phyloP scores from a whole-genome alignment of 345 rosid species.

The Gossypium anomalum region DNA sequence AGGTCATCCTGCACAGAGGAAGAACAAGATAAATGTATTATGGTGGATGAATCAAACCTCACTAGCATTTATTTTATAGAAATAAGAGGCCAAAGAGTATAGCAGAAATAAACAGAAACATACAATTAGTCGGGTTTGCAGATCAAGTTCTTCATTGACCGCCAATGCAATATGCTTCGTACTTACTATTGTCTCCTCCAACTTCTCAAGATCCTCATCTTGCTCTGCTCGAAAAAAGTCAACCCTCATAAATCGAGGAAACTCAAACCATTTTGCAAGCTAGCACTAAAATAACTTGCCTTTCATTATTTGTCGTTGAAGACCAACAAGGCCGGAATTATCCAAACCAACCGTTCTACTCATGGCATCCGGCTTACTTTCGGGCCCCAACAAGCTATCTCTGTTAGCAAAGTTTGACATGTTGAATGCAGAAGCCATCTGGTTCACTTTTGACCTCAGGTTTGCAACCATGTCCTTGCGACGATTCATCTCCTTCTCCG shows the following conservation, averaged over 20 bases:
- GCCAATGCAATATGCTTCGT: slow-evolving; percentile 82
- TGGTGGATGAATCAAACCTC: background rate
- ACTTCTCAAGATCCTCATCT: slow-evolving; percentile 93
- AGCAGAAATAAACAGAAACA: slow-evolving; percentile 17
- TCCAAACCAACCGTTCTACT: slow-evolving; percentile 57
- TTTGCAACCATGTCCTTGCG: slow-evolving; percentile 81
- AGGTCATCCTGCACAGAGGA: slow-evolving; percentile 67
- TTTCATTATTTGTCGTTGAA: slow-evolving; percentile 87
- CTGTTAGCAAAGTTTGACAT: slow-evolving; percentile 73
- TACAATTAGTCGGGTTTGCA: slow-evolving; percentile 72
- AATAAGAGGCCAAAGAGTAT: background rate
- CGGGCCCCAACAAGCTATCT: slow-evolving; percentile 73
- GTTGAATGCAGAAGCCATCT: slow-evolving; percentile 78
- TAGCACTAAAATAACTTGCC: slow-evolving; percentile 41
- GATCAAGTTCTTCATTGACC: slow-evolving; percentile 75
- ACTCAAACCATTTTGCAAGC: background rate
- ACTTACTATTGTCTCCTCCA: slow-evolving; percentile 67
- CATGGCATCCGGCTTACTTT: slow-evolving; percentile 55
- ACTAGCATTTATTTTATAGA: background rate
- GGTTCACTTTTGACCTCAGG: slow-evolving; percentile 65
- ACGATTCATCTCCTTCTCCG: slow-evolving; percentile 93
- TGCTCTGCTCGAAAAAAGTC: slow-evolving; percentile 55
- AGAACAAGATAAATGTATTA: slow-evolving; percentile 9
- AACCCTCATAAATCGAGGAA: slow-evolving; percentile 4
- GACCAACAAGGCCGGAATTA: slow-evolving; percentile 77